Evolutionary conservation across 192 early-diverging fungal species (phyloP).

Genomic region (Mortierella claussenii): DNA sequence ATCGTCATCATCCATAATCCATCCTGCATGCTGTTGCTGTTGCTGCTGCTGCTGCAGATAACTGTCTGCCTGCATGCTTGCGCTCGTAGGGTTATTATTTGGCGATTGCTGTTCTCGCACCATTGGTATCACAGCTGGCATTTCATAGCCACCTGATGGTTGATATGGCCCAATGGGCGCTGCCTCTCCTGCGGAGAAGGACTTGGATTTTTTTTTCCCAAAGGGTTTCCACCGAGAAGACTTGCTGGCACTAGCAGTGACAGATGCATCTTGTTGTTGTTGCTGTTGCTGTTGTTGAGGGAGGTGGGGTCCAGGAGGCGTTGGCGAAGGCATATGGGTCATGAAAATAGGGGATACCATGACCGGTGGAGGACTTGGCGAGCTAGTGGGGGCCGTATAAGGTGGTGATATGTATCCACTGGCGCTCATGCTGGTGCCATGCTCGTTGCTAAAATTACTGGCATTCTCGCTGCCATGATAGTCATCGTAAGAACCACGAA

Average conservation of each 20-base stretch:
- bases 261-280: too few species aligned
- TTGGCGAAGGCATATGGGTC: conserved; percentile 15
- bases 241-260: too few species aligned
- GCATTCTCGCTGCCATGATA: not conserved
- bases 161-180: conserved; percentile 1
- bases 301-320: not conserved
- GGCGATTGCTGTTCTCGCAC: not conserved
- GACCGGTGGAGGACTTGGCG: conserved; percentile 10
- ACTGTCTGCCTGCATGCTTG: conserved; percentile 7
- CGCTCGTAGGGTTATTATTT: conserved; percentile 3
- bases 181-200: conserved; percentile 23
- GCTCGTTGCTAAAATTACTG: not conserved
- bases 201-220: conserved; percentile 49
- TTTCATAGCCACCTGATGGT: conserved; percentile 10
- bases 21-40: too few species aligned
- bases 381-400: conserved; percentile 3
- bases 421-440: too few species aligned
- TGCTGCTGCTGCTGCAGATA: conserved; percentile 30
- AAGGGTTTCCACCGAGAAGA: conserved; percentile 42
- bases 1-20: not conserved
- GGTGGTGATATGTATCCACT: conserved; percentile 16
- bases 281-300: not conserved
- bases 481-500: not conserved
- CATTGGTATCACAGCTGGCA: conserved; percentile 4
- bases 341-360: conserved; percentile 22